A percentile compares a stretch with the other conserved stretches of the same genome.
These are phyloP conservation scores for Mucor indicus DNA, from an alignment of 371 early-diverging fungal genomes.

Conservation along the genomic window DNA sequence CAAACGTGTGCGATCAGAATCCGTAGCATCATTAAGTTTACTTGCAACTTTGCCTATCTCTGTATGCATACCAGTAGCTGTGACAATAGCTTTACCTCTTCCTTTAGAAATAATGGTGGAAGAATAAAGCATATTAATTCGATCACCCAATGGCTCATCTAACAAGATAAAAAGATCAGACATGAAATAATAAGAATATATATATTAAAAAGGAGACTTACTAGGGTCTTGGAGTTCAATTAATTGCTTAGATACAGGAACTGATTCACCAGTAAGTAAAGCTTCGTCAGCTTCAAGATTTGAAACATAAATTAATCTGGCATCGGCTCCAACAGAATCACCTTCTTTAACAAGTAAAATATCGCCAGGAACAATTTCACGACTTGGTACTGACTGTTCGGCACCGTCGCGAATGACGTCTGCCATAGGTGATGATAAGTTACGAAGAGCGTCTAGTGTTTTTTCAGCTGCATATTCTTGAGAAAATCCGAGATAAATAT, in stretches of 20 bases:
- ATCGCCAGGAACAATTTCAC: slow-evolving; percentile 85
- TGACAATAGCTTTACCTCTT: slow-evolving; percentile 76
- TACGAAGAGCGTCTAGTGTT: slow-evolving; percentile 83
- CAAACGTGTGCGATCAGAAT: slow-evolving; percentile 66
- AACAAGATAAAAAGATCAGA: slow-evolving; percentile 3
- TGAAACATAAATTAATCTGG: slow-evolving; percentile 75
- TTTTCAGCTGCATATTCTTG: slow-evolving; percentile 90
- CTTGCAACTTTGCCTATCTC: slow-evolving; percentile 89
- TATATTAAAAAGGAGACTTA: slow-evolving; percentile 5
- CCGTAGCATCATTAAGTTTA: slow-evolving; percentile 66
- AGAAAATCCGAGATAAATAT: slow-evolving; percentile 79
- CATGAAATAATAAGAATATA: neutral
- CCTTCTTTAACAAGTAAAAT: slow-evolving; percentile 82
- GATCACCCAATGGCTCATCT: slow-evolving; percentile 71
- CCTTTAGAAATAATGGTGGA: slow-evolving; percentile 72
- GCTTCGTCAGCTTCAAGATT: slow-evolving; percentile 85
- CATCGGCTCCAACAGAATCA: slow-evolving; percentile 87
- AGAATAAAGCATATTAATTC: slow-evolving; percentile 72
- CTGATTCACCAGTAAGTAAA: slow-evolving; percentile 84
- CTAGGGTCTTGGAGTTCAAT: slow-evolving; percentile 24
- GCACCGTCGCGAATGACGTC: slow-evolving; percentile 79
- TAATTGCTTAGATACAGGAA: slow-evolving; percentile 66
- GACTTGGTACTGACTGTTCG: slow-evolving; percentile 60
- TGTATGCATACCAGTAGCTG: slow-evolving; percentile 79
- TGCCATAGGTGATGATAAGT: slow-evolving; percentile 74